A percentile compares a stretch with the other conserved stretches of the same genome.
phyloP scores from a whole-genome alignment of 345 rosid genomes.

The Corymbia maculata region DNA sequence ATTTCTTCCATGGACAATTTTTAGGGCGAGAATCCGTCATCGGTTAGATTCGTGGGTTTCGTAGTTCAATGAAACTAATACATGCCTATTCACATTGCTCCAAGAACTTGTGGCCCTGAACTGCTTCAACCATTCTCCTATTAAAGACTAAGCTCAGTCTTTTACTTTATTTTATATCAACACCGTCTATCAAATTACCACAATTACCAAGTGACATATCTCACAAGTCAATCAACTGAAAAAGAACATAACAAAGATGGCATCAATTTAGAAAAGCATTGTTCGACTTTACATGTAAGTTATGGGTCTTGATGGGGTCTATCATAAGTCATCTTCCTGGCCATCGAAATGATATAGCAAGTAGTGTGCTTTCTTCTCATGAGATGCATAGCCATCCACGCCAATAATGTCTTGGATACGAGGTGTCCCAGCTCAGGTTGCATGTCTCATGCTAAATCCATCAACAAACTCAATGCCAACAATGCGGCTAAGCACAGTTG shows the following conservation, averaged over 20 bases:
- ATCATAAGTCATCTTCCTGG: too few species aligned
- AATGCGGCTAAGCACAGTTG: neutral
- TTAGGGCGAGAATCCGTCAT: neutral
- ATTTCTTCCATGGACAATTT: neutral
- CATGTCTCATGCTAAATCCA: too few species aligned
- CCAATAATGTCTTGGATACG: neutral
- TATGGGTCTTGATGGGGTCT: neutral
- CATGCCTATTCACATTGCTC: neutral
- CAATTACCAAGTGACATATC: too few species aligned
- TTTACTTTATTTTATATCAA: neutral
- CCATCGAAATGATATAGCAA: neutral
- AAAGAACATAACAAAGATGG: neutral
- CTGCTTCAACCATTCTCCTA: neutral
- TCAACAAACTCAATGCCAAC: neutral
- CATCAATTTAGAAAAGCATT: neutral
- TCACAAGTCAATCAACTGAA: too few species aligned
- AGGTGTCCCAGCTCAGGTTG: neutral
- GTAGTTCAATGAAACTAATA: neutral
- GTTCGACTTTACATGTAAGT: neutral
- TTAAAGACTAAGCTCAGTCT: neutral
- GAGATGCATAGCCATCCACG: neutral
- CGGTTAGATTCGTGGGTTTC: neutral
- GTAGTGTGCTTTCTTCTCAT: neutral
- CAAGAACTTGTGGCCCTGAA: neutral
- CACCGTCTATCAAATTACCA: neutral